A percentile compares a stretch with the other conserved stretches of the same genome.
Conservation (phyloP, 352 stramenopile genomes). For the Phytophthora pseudosyringae region DNA sequence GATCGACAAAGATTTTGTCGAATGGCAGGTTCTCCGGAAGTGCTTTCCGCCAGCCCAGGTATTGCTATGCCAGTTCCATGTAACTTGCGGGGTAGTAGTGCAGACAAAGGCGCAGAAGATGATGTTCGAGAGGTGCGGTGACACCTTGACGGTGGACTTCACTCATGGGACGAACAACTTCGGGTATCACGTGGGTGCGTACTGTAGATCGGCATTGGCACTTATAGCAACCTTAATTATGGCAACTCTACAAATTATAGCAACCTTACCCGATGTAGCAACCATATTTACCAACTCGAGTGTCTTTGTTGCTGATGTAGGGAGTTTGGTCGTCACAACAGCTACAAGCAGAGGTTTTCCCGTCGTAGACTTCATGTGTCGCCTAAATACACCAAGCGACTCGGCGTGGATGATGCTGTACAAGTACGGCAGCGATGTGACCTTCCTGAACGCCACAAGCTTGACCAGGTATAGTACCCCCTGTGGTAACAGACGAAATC, state of each 20-base stretch:
- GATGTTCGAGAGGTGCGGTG: constrained; percentile 25
- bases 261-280: neutral
- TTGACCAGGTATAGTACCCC: no score
- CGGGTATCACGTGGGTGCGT: constrained; percentile 25
- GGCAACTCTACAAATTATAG: neutral
- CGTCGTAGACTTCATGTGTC: neutral
- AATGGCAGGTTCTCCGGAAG: neutral
- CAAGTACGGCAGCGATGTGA: no score
- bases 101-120: constrained; percentile 24
- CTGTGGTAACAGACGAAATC: no score
- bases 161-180: constrained; percentile 34
- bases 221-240: neutral
- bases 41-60: constrained; percentile 12
- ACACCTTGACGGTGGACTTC: constrained; percentile 32
- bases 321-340: neutral
- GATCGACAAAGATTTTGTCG: neutral
- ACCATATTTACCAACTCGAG: neutral
- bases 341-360: neutral
- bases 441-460: no score
- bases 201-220: neutral
- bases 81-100: constrained; percentile 16
- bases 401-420: no score
- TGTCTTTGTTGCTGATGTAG: neutral
- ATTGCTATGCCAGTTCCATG: constrained; percentile 23
- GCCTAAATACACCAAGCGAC: no score